Conservation (phyloP, 495 filamentous ascomycete species). For the Aspergillus egyptiacus region DNA sequence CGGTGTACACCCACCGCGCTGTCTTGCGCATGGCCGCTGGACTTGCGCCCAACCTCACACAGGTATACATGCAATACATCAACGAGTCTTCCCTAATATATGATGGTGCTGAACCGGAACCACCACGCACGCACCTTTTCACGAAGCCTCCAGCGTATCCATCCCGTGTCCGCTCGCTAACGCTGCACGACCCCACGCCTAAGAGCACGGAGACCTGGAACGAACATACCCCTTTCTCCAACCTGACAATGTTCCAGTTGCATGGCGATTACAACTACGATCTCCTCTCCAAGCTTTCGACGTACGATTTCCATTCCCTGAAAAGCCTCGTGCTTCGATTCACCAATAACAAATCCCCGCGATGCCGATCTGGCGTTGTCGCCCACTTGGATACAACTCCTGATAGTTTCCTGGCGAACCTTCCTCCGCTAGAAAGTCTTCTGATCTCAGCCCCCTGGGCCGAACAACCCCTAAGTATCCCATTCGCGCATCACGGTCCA, state of each 20-base stretch:
- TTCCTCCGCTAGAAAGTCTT: slow-evolving; percentile 4
- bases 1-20: background rate
- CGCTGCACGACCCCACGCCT: background rate
- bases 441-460: background rate
- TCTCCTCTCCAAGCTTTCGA: background rate
- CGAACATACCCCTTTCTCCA: background rate
- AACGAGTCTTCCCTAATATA: slow-evolving; percentile 1
- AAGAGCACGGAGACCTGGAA: slow-evolving; percentile 1
- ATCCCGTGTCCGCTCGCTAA: background rate
- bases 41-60: background rate
- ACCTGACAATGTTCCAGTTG: slow-evolving; percentile 3
- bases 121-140: background rate
- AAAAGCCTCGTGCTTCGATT: background rate
- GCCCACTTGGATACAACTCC: background rate
- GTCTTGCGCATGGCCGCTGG: slow-evolving; percentile 2
- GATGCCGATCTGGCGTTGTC: background rate
- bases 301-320: slow-evolving; percentile 1
- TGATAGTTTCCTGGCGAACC: background rate
- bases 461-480: background rate
- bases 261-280: background rate
- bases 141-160: background rate
- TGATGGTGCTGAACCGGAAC: background rate
- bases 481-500: background rate
- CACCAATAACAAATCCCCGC: background rate
- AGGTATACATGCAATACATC: slow-evolving; percentile 4